phyloP scores from a whole-genome alignment of 805 yeast species.

The Starmerella cellae region DNA sequence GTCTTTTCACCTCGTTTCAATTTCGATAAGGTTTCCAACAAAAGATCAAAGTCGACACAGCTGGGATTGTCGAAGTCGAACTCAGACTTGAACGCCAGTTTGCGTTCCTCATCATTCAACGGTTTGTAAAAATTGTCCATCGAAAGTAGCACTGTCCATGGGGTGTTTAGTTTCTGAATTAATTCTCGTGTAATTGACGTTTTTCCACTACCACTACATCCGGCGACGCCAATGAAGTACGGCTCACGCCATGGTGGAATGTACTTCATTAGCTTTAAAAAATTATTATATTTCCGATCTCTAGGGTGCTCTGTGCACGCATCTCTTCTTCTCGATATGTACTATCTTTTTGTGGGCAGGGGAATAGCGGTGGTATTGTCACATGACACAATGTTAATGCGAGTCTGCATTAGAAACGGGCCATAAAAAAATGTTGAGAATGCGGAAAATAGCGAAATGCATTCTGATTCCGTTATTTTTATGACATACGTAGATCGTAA shows the following conservation, averaged over 20 bases:
- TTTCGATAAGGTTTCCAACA: slow-evolving; percentile 47
- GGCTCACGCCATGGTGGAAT: slow-evolving; percentile 85
- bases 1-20: slow-evolving; percentile 58
- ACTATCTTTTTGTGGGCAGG: no score
- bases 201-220: slow-evolving; percentile 82
- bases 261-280: slow-evolving; percentile 27
- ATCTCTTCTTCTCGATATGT: no score
- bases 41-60: slow-evolving; percentile 67
- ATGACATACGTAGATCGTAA: no score
- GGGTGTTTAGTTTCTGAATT: slow-evolving; percentile 51
- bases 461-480: no score
- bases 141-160: slow-evolving; percentile 86
- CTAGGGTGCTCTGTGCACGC: no score
- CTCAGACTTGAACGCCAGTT: slow-evolving; percentile 50
- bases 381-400: no score
- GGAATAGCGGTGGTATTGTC: no score
- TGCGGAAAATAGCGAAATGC: no score
- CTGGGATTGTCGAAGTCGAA: slow-evolving; percentile 80
- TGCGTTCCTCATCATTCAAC: slow-evolving; percentile 45
- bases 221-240: slow-evolving; percentile 67
- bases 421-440: no score
- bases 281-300: no score
- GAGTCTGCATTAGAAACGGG: no score
- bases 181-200: slow-evolving; percentile 80
- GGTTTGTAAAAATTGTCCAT: slow-evolving; percentile 86